phyloP scores from a whole-genome alignment of 768 basidiomycete genomes.

The Clitopilus hobsonii region DNA sequence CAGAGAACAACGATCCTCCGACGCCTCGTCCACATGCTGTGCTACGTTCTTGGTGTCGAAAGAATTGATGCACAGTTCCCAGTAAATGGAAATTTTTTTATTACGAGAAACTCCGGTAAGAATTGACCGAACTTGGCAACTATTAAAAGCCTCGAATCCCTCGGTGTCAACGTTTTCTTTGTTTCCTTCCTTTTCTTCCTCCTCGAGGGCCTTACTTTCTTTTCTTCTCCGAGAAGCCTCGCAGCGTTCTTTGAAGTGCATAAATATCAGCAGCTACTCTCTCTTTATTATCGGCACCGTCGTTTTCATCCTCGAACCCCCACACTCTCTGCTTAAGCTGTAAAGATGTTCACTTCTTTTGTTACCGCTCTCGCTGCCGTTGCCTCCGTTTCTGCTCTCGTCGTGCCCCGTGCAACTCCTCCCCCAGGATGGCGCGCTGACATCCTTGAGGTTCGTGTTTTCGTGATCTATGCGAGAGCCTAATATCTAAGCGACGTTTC shows the following conservation, averaged over 20 bases:
- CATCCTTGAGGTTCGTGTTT: slow-evolving; percentile 37
- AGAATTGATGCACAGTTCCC: too few relatives aligned
- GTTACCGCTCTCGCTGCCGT: slow-evolving; percentile 34
- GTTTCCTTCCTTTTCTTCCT: slow-evolving; percentile 11
- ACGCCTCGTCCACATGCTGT: not conserved
- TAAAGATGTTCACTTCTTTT: slow-evolving; percentile 36
- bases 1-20: not conserved
- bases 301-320: slow-evolving; percentile 3
- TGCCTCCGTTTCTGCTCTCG: slow-evolving; percentile 35
- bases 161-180: slow-evolving; percentile 13
- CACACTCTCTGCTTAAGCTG: slow-evolving; percentile 10
- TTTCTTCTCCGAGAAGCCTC: slow-evolving; percentile 1
- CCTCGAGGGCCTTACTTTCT: slow-evolving; percentile 4
- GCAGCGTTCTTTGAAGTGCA: not conserved
- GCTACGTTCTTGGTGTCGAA: too few relatives aligned
- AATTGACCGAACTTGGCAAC: not conserved
- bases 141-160: slow-evolving; percentile 7
- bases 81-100: not conserved
- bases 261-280: slow-evolving; percentile 4
- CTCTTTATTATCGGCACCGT: slow-evolving; percentile 25
- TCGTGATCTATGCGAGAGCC: not conserved
- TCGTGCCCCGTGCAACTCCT: slow-evolving; percentile 32
- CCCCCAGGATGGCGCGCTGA: slow-evolving; percentile 40
- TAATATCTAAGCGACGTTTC: not conserved
- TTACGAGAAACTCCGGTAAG: not conserved